Base-by-base conservation (phyloP, 1,284 basidiomycete species). In the Trichosporon asahii region DNA sequence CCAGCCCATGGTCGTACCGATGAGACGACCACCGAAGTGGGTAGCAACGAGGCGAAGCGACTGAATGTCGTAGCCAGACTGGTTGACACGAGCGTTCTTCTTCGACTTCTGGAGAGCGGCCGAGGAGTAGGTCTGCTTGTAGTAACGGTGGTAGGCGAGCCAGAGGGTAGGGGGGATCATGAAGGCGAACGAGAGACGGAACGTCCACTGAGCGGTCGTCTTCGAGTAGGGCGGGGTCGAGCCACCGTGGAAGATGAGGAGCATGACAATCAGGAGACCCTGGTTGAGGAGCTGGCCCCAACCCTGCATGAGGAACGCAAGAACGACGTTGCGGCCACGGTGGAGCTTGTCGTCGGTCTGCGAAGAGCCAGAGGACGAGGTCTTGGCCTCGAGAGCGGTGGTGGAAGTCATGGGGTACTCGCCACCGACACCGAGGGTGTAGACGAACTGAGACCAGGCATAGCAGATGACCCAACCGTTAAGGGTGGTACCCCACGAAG, bases 391-490 rank as follows among this genome's bases (percentile, higher is more conserved):
- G 79, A 87, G 85, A 0, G 86, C 84, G 15, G 84, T 83, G 0
- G 86, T 86, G 2, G 85, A 85, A 0, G 86, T 87, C 85, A 87
- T 86, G 7, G 86, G 86, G 77, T 87, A 87, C 76, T 86, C 85
- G 67, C 85, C 85, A 65, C 85, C 85, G 46, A 86, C 85, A 64
- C 82, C 81, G 73, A 85, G 76, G 57, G 85, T 85, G 78, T 86
- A 87, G 74, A 87, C 77, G 77, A 87, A 86, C 65, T 86, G 80
- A 6, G 80, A 78, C 78, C 77, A 80, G 37, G 84, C 85, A 77
- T 87, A 87, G 74, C 84, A 85, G 78, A 86, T 86, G 70, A 87
- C 84, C 86, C 86, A 88, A n/a, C 85, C 86, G 71, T 86, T 82
- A 67, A 87, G 80, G 23, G 78, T 74, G 4, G 78, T 82, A 29